Conservation (phyloP, 352 stramenopile genomes). For the Phytophthora cajani region DNA sequence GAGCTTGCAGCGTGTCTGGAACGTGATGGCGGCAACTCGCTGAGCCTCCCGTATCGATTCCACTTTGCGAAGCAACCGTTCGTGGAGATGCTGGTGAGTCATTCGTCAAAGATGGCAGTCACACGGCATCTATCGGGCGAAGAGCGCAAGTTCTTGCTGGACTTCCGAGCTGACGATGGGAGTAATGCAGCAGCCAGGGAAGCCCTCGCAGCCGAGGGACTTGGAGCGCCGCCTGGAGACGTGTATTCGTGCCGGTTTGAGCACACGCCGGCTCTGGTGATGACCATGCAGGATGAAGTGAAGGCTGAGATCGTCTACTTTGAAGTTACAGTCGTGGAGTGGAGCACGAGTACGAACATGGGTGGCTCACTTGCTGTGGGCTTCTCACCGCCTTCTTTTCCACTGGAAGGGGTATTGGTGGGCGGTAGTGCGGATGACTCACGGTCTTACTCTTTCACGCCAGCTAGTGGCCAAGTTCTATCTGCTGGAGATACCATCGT, state of each 20-base stretch:
- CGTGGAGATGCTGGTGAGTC: constrained; percentile 81
- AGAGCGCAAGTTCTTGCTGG: constrained; percentile 79
- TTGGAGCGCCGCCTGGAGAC: constrained; percentile 26
- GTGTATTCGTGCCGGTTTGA: constrained; percentile 85
- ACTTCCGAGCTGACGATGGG: constrained; percentile 63
- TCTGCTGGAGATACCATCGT: constrained; percentile 50
- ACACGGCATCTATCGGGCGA: constrained; percentile 76
- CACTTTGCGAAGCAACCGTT: constrained; percentile 69
- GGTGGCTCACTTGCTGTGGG: constrained; percentile 58
- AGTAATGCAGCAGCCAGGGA: constrained; percentile 21
- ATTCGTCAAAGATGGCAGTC: constrained; percentile 82
- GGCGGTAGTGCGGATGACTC: constrained; percentile 46
- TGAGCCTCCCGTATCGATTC: constrained; percentile 80
- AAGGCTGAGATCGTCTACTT: constrained; percentile 87
- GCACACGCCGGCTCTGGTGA: constrained; percentile 72
- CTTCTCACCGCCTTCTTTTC: constrained; percentile 71
- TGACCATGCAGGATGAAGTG: constrained; percentile 70
- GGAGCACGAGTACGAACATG: constrained; percentile 37
- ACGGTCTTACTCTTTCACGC: constrained; percentile 75
- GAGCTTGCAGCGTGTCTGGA: constrained; percentile 64
- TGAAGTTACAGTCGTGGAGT: constrained; percentile 79
- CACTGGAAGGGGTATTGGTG: constrained; percentile 70
- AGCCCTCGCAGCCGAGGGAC: constrained; percentile 25
- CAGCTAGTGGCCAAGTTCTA: constrained; percentile 72
- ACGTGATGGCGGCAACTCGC: constrained; percentile 47